Conservation (phyloP, 2,329 filamentous ascomycete species). For the Neofusicoccum laricinum region DNA sequence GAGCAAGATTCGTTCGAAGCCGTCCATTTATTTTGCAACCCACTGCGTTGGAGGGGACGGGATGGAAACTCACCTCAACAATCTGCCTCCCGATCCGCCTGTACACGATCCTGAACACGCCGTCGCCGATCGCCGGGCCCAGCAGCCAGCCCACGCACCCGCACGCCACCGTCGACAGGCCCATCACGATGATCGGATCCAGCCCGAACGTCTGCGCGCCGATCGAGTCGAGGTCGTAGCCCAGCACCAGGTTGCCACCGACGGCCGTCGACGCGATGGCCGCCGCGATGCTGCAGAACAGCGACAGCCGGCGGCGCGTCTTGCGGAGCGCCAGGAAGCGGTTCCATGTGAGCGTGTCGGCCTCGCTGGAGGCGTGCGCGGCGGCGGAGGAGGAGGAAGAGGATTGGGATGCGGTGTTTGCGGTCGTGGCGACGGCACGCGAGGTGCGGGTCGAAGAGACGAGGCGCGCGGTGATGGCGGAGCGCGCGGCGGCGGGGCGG, state of each 20-base stretch:
- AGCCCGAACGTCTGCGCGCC: slow-evolving; percentile 70
- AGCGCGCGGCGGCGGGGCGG: background rate
- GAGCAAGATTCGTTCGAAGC: too few species aligned
- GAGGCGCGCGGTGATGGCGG: background rate
- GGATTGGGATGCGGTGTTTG: background rate
- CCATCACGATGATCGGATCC: slow-evolving; percentile 83
- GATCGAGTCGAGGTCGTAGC: slow-evolving; percentile 66
- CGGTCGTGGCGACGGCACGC: background rate
- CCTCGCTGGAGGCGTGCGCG: background rate
- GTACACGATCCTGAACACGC: slow-evolving; percentile 75
- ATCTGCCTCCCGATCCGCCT: slow-evolving; percentile 69
- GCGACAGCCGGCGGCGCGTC: slow-evolving; percentile 77
- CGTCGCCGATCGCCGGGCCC: slow-evolving; percentile 13
- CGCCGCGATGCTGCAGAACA: slow-evolving; percentile 69
- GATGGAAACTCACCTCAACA: slow-evolving; percentile 54
- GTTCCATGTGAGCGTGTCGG: slow-evolving; percentile 65
- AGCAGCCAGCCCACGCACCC: slow-evolving; percentile 16
- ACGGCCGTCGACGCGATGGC: slow-evolving; percentile 60
- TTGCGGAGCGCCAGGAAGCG: slow-evolving; percentile 88
- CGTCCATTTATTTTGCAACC: background rate
- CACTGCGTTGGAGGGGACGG: too few species aligned
- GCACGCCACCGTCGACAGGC: slow-evolving; percentile 72
- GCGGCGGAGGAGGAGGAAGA: background rate
- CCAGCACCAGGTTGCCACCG: slow-evolving; percentile 65
- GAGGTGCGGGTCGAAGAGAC: background rate